Evolutionary conservation across 768 basidiomycete species (phyloP), one percentile per base, ranked within the genome.

Genomic region (Lactarius sanguifluus): DNA sequence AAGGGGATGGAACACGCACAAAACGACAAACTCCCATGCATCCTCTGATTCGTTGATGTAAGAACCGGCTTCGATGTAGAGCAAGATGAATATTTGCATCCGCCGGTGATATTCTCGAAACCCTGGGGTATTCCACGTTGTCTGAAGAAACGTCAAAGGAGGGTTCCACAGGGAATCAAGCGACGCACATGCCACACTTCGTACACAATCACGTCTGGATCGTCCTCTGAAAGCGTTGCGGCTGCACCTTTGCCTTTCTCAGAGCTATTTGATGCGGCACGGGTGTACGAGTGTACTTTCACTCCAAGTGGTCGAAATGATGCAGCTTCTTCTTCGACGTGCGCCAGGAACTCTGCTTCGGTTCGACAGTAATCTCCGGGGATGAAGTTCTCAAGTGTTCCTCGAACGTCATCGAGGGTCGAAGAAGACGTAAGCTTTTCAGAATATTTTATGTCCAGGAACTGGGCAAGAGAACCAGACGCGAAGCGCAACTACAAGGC

Each of bases 31-130:
- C 75, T 98, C 94, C 96, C 96, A 98, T 1, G 83, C 81, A 25
- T 94, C 90, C 74, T 98, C 96, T 6, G 92, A 92, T 70, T 98
- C 96, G 72, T 89, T 86, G 70, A 99, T 92, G 76, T 94, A 98
- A 15, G 92, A 94, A 3, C 96, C 97, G 13, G 85, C 97, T 74
- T 99, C 97, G 72, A 99, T 94, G 77, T 93, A 98, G 6, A 99
- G 81, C 63, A 96, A 75, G 69, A 98, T 93, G 75, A 97, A 98
- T 59, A 98, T 74, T 77, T 98, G 97, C 91, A 97, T 96, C 62
- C 86, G 81, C 20, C 90, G 83, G 73, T 98, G 96, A 67, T 93
- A 94, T 76, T 96, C 94, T 73, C 81, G 83, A 78, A 98, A 98
- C 15, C 92, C 96, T 8, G 90, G 85, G 0, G 93, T 92, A 64